A percentile compares a stretch with the other conserved stretches of the same genome.
Conservation (phyloP, 2,329 filamentous ascomycete genomes). For the Epichloe typhina region DNA sequence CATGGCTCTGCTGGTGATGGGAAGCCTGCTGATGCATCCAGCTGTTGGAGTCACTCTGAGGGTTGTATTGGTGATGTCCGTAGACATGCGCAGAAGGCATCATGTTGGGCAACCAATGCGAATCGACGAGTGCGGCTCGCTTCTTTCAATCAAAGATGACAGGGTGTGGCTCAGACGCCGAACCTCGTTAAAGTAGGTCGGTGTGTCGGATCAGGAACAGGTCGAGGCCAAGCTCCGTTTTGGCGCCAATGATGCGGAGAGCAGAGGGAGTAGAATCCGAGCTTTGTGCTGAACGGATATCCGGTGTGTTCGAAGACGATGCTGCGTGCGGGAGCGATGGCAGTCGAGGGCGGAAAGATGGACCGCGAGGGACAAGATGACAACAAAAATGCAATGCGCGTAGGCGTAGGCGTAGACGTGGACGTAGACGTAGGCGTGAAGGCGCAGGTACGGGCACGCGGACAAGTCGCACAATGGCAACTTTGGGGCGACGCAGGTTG, state of each 20-base stretch:
- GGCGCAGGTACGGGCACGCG: neutral
- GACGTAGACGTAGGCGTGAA: no score
- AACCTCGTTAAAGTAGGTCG: no score
- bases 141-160: no score
- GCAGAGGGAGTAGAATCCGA: no score
- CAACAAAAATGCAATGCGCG: neutral
- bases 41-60: conserved; percentile 45
- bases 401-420: neutral
- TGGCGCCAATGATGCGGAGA: no score
- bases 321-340: neutral
- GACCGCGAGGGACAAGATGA: neutral
- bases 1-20: conserved; percentile 47
- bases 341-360: neutral
- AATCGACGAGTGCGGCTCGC: neutral
- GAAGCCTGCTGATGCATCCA: conserved; percentile 56
- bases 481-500: neutral
- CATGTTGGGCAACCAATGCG: conserved; percentile 30
- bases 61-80: conserved; percentile 53
- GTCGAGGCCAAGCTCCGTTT: no score
- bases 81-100: conserved; percentile 52
- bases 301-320: no score
- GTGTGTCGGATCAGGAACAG: no score
- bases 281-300: no score
- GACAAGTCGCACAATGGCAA: neutral
- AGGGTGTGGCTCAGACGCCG: no score